A percentile compares a stretch with the other conserved stretches of the same genome.
Conservation (phyloP, 352 stramenopile species). For the Pilasporangium apinafurcum region DNA sequence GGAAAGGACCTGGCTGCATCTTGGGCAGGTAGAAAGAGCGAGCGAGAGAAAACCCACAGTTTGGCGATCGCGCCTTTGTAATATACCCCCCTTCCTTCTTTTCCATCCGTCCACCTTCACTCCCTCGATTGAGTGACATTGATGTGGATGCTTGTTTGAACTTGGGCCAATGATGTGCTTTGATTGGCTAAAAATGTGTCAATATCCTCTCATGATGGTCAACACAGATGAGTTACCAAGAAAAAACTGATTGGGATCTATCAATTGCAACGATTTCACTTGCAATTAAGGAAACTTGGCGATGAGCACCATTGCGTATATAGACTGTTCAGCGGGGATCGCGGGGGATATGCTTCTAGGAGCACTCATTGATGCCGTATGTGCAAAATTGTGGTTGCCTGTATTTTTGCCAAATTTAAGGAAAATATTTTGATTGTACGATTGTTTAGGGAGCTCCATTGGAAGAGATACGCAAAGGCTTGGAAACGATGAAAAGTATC, state of each 20-base stretch:
- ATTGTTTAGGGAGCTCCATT: slow-evolving; percentile 46
- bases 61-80: too few species aligned
- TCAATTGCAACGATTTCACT: too few species aligned
- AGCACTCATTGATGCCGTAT: slow-evolving; percentile 81
- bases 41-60: too few species aligned
- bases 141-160: too few species aligned
- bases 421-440: slow-evolving; percentile 1
- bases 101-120: too few species aligned
- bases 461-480: slow-evolving; percentile 38
- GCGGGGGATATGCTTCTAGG: slow-evolving; percentile 90
- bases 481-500: slow-evolving; percentile 57
- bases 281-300: background rate
- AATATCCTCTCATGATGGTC: background rate
- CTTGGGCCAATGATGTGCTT: background rate
- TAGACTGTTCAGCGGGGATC: slow-evolving; percentile 88
- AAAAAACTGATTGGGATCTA: too few species aligned
- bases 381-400: slow-evolving; percentile 5
- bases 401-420: slow-evolving; percentile 3
- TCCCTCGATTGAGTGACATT: too few species aligned
- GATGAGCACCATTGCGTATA: slow-evolving; percentile 50
- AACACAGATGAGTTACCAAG: too few species aligned
- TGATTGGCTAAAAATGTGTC: background rate
- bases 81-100: too few species aligned
- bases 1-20: too few species aligned
- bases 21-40: too few species aligned